A percentile compares a stretch with the other conserved stretches of the same genome.
These are phyloP conservation scores for Aleurites moluccanus DNA, from an alignment of 441 rosid genomes.

Conservation along the genomic window DNA sequence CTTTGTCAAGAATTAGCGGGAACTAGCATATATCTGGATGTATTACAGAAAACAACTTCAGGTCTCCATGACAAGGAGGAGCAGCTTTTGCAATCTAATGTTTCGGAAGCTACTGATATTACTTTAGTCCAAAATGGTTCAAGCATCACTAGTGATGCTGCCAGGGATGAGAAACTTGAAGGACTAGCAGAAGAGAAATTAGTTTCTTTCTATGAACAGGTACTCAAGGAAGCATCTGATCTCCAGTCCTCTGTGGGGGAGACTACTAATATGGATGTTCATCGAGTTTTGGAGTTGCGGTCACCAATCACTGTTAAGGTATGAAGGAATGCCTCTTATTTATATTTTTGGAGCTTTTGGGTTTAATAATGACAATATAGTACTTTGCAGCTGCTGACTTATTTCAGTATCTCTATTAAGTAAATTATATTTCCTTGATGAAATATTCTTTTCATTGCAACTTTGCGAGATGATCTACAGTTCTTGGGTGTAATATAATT, in stretches of 20 bases:
- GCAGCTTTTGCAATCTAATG: constrained; percentile 35
- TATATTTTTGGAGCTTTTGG: background rate
- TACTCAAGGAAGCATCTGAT: constrained; percentile 85
- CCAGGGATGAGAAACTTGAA: constrained; percentile 56
- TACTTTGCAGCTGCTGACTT: background rate
- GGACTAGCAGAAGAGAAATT: constrained; percentile 85
- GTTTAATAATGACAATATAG: background rate
- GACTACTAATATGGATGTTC: constrained; percentile 82
- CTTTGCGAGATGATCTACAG: background rate
- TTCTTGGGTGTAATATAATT: background rate
- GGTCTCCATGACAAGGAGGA: constrained; percentile 32
- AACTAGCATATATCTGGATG: constrained; percentile 82
- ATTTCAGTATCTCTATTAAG: background rate
- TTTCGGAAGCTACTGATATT: constrained; percentile 32
- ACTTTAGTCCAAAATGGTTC: constrained; percentile 30
- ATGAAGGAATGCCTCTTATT: constrained; percentile 12
- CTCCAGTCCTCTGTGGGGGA: constrained; percentile 85
- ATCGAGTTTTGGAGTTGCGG: constrained; percentile 87
- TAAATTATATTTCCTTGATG: background rate
- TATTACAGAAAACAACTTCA: constrained; percentile 84
- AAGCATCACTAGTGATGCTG: constrained; percentile 19
- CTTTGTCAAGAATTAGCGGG: constrained; percentile 95
- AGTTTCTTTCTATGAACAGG: constrained; percentile 87
- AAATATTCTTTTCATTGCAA: background rate
- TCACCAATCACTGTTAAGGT: constrained; percentile 97